Percentiles rank a stretch among this genome's conserved stretches.
phyloP scores from a whole-genome alignment of 768 basidiomycete genomes.

The Kwoniella dendrophila region DNA sequence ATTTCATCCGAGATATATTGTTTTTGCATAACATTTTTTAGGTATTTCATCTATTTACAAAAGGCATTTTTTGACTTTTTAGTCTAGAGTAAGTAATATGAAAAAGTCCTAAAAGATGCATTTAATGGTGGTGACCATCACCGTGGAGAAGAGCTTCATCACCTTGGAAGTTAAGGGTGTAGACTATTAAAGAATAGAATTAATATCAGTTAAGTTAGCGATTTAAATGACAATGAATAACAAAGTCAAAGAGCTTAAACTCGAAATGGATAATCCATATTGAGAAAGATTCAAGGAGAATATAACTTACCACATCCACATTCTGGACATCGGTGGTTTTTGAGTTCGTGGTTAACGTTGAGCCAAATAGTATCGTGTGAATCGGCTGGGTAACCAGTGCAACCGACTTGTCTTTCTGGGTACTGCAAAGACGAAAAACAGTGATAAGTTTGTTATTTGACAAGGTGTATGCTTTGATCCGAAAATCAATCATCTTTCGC shows the following conservation, averaged over 20 bases:
- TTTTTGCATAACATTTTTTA: too few species aligned
- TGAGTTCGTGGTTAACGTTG: constrained; percentile 63
- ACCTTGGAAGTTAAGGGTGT: constrained; percentile 73
- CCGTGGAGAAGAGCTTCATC: constrained; percentile 43
- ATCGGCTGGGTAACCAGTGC: constrained; percentile 92
- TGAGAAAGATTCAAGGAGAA: neutral
- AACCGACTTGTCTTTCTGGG: constrained; percentile 77
- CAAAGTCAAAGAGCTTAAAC: too few species aligned
- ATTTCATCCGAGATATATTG: too few species aligned
- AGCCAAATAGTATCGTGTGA: constrained; percentile 94
- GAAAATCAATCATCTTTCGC: too few species aligned
- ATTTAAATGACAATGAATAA: too few species aligned
- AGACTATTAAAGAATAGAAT: constrained; percentile 60
- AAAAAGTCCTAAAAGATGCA: neutral
- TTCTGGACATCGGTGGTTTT: constrained; percentile 76
- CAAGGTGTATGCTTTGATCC: too few species aligned
- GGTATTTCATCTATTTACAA: neutral
- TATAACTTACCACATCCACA: constrained; percentile 81
- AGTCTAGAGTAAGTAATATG: neutral
- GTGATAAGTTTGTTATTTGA: too few species aligned
- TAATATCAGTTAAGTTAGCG: too few species aligned
- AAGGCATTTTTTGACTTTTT: too few species aligned
- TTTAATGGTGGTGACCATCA: constrained; percentile 59
- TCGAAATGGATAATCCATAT: neutral
- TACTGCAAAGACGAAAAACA: constrained; percentile 61